These are phyloP conservation scores for Gymnopus androsaceus DNA, from an alignment of 1,284 basidiomycete genomes.

Conservation along the genomic window DNA sequence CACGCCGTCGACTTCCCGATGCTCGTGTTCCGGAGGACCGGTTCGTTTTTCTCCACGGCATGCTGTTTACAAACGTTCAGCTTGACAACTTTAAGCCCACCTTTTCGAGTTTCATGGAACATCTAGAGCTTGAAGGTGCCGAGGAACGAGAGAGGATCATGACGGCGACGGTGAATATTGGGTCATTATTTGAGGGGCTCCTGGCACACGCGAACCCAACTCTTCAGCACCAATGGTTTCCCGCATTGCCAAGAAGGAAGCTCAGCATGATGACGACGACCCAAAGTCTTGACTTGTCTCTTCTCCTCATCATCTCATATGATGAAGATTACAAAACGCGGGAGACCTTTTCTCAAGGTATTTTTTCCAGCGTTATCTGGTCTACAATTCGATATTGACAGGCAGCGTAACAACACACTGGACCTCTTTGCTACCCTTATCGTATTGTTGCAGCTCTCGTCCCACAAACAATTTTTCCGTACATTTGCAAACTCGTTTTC, in stretches of 20 bases:
- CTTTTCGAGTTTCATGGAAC: constrained; percentile 83
- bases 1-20: constrained; percentile 74
- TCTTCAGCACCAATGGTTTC: constrained; percentile 34
- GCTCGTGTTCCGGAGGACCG: constrained; percentile 79
- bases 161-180: constrained; percentile 88
- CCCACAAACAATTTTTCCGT: constrained; percentile 95
- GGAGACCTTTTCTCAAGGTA: constrained; percentile 92
- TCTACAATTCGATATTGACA: constrained; percentile 5
- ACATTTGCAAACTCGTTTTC: constrained; percentile 94
- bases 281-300: constrained; percentile 23
- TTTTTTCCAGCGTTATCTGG: constrained; percentile 18
- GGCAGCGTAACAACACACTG: constrained; percentile 70
- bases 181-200: constrained; percentile 80
- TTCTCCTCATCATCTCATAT: constrained; percentile 77
- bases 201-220: constrained; percentile 55
- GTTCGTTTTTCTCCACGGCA: constrained; percentile 91
- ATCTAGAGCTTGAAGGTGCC: constrained; percentile 76
- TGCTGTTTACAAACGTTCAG: constrained; percentile 93
- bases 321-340: constrained; percentile 96
- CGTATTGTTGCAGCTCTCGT: constrained; percentile 87
- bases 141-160: constrained; percentile 94
- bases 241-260: constrained; percentile 45
- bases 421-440: constrained; percentile 97
- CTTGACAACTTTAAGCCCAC: constrained; percentile 87
- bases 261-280: constrained; percentile 47